phyloP scores from a whole-genome alignment of 176 grass and related monocot species.

The Bonia amplexicaulis region DNA sequence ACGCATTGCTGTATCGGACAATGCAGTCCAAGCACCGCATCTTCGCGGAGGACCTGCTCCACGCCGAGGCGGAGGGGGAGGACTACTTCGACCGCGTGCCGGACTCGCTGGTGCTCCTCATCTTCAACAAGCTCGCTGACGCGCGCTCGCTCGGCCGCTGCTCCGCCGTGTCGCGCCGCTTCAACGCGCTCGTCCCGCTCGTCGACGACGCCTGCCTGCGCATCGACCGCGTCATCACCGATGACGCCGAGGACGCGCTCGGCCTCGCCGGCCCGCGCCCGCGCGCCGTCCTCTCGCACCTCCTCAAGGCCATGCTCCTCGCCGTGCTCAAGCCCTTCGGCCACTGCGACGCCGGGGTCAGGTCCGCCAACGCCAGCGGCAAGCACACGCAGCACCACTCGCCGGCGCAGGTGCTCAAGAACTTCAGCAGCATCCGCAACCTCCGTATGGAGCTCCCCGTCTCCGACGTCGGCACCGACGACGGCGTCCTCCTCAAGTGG shows the following conservation, averaged over 20 bases:
- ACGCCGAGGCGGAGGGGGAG: conserved; percentile 22
- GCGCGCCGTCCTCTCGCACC: conserved; percentile 42
- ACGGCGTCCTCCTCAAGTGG: conserved; percentile 54
- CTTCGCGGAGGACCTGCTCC: conserved; percentile 54
- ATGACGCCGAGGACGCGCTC: conserved; percentile 11
- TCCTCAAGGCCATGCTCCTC: conserved; percentile 59
- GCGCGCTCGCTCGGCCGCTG: conserved; percentile 59
- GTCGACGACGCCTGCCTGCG: conserved; percentile 60
- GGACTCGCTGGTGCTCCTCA: conserved; percentile 63
- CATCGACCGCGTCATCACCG: conserved; percentile 58
- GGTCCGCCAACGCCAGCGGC: background rate
- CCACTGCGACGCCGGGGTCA: conserved; percentile 41
- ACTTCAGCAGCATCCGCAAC: conserved; percentile 60
- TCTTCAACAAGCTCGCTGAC: conserved; percentile 77
- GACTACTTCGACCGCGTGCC: conserved; percentile 69
- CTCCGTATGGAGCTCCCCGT: conserved; percentile 66
- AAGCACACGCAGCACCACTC: conserved; percentile 59
- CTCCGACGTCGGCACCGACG: conserved; percentile 61
- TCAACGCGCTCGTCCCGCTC: conserved; percentile 67
- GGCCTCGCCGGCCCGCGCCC: conserved; percentile 34
- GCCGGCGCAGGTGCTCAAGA: conserved; percentile 74
- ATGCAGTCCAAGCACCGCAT: conserved; percentile 68
- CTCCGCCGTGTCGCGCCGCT: conserved; percentile 54
- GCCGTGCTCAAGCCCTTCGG: conserved; percentile 67
- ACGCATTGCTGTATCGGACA: background rate